Base-by-base conservation (phyloP, 306 rosid species). In the Cajanus cajan region DNA sequence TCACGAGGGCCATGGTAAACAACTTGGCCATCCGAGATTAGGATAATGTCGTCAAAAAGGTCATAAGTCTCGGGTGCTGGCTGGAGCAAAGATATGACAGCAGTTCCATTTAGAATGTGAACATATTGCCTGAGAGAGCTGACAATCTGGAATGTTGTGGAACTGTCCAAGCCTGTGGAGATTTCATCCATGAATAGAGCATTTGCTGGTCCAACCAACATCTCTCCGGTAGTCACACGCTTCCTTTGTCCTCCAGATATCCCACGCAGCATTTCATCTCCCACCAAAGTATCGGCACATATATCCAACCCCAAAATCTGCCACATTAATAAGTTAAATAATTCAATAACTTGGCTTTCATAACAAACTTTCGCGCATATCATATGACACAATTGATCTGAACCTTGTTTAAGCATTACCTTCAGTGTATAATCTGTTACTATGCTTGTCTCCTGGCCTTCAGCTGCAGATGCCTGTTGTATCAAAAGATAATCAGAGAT, bases 401-500 rank as follows among this genome's bases (percentile, higher is more conserved):
- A 45, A 55, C n/a, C 37, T 44, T 33, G n/a, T 19, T 55, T 55
- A 7, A 28, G 25, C 45, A 11, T 65, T 76, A 93, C 98, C 94
- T 90, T 93, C 40, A 93, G 67, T 51, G 88, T 79, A 82, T 91
- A 89, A 65, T 93, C 98, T 68, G 98, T 91, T 28, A 89, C 87
- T 76, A 93, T 84, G 76, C 62, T 85, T 33, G 82, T 84, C 74
- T 91, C 87, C 72, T 93, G 94, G 41, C 93, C 98, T 86, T 93
- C 90, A 28, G 85, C 44, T 57, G 94, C 88, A 63, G 86, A 45
- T 31, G 94, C 98, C 98, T 93, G 79, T 28, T 28, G 31, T 28
- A 28, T 28, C 31, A 28, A 28, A 28, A 28, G 31, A 28, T 28
- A 28, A 28, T 28, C 31, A 28, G 31, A 28, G 31, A 28, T 28